These are phyloP conservation scores for Amphichorda felina DNA, from an alignment of 2,329 filamentous ascomycete species.

Conservation along the genomic window DNA sequence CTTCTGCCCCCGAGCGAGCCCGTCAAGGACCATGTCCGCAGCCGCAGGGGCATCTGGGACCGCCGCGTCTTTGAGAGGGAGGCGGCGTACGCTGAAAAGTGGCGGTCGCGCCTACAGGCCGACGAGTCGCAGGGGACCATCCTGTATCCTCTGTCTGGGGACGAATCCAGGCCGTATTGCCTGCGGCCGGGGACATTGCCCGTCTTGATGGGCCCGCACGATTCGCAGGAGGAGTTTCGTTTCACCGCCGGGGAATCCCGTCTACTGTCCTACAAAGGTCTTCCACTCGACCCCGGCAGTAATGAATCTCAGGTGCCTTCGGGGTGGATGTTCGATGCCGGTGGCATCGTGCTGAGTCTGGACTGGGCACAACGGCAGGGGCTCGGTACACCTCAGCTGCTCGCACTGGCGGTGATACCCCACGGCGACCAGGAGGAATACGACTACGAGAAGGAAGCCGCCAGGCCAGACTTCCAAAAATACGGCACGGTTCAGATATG, in stretches of 20 bases:
- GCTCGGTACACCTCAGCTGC: constrained; percentile 27
- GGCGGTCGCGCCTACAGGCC: background rate
- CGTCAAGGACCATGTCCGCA: constrained; percentile 9
- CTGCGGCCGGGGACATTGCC: constrained; percentile 14
- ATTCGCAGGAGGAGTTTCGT: constrained; percentile 15
- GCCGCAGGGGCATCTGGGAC: constrained; percentile 1
- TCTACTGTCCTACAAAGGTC: constrained; percentile 14
- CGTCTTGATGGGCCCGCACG: constrained; percentile 19
- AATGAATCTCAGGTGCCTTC: constrained; percentile 12
- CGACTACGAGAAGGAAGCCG: constrained; percentile 22
- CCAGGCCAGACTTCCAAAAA: constrained; percentile 24
- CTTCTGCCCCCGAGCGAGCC: constrained; percentile 5
- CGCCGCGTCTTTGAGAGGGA: background rate
- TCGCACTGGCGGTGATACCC: constrained; percentile 39
- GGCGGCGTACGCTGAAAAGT: background rate
- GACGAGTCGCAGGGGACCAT: constrained; percentile 1
- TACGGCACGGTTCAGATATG: constrained; percentile 40
- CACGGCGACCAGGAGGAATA: constrained; percentile 35
- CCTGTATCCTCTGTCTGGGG: constrained; percentile 4
- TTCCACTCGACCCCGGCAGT: constrained; percentile 17
- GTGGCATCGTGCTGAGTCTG: constrained; percentile 39
- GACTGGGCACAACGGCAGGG: constrained; percentile 30
- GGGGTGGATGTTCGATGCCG: constrained; percentile 43
- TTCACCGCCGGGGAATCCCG: constrained; percentile 14
- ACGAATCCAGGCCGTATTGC: constrained; percentile 17